Conservation (phyloP, 148 eudicot species). For the Euryodendron excelsum region DNA sequence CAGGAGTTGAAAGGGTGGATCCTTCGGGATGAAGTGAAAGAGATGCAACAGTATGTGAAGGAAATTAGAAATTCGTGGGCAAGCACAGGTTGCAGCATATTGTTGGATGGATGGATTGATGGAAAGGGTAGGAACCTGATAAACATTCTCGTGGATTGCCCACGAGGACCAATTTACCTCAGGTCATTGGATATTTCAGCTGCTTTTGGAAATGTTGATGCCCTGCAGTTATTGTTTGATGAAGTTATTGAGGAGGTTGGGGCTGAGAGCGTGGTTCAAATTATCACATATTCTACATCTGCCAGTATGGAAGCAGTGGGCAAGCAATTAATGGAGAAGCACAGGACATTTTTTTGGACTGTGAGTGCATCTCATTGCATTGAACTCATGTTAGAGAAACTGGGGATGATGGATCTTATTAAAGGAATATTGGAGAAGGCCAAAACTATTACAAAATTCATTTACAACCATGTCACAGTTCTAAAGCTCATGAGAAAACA, state of each 20-base stretch:
- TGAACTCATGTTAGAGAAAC: conserved; percentile 56
- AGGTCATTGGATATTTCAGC: conserved; percentile 55
- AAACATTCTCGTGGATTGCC: conserved; percentile 56
- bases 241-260: conserved; percentile 60
- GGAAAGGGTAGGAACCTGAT: conserved; percentile 43
- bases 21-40: conserved; percentile 47
- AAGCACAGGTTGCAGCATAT: conserved; percentile 64
- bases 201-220: conserved; percentile 33
- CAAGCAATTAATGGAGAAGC: conserved; percentile 38
- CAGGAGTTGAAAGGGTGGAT: conserved; percentile 55
- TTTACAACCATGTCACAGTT: conserved; percentile 35
- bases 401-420: conserved; percentile 26
- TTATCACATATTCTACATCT: conserved; percentile 45
- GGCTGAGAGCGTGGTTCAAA: conserved; percentile 57
- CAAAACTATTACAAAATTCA: conserved; percentile 45
- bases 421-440: conserved; percentile 41
- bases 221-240: conserved; percentile 41
- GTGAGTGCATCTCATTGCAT: conserved; percentile 58
- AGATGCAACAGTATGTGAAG: conserved; percentile 41
- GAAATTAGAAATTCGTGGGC: conserved; percentile 50
- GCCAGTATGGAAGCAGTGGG: conserved; percentile 44
- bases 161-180: conserved; percentile 63
- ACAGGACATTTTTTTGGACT: conserved; percentile 57
- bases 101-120: conserved; percentile 77
- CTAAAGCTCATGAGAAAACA: conserved; percentile 37